phyloP scores from a whole-genome alignment of 257 asterid species.

The Verbascum thapsus region DNA sequence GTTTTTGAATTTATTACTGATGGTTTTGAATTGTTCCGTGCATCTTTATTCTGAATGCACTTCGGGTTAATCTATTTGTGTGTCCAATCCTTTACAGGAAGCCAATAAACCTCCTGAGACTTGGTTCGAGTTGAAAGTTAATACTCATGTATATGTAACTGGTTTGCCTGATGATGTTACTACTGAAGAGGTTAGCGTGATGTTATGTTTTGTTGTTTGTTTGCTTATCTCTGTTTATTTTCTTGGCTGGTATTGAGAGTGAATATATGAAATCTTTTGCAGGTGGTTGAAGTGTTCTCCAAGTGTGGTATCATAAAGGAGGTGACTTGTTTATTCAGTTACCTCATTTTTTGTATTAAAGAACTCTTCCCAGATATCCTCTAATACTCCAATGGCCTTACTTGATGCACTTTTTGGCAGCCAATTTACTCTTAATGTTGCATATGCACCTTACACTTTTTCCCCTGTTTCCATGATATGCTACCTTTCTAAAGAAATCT shows the following conservation, averaged over 20 bases:
- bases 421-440: constrained; percentile 8
- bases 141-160: constrained; percentile 89
- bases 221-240: constrained; percentile 10
- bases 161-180: constrained; percentile 98
- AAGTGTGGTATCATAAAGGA: constrained; percentile 96
- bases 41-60: background rate
- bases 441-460: constrained; percentile 6
- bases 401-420: constrained; percentile 15
- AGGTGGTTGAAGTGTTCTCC: constrained; percentile 88
- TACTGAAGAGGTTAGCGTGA: constrained; percentile 72
- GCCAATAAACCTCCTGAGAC: constrained; percentile 92
- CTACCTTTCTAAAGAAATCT: background rate
- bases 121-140: constrained; percentile 97
- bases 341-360: background rate
- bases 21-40: background rate
- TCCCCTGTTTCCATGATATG: constrained; percentile 18
- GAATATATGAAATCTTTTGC: constrained; percentile 41
- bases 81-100: constrained; percentile 53
- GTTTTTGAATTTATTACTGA: background rate
- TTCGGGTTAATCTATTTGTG: constrained; percentile 22
- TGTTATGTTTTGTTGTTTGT: constrained; percentile 18
- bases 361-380: background rate
- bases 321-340: constrained; percentile 42
- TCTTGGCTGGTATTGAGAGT: constrained; percentile 21
- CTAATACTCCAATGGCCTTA: constrained; percentile 19